Evolutionary conservation across 202 grass and related monocot species (phyloP).

Genomic region (Hordeum pubiflorum): DNA sequence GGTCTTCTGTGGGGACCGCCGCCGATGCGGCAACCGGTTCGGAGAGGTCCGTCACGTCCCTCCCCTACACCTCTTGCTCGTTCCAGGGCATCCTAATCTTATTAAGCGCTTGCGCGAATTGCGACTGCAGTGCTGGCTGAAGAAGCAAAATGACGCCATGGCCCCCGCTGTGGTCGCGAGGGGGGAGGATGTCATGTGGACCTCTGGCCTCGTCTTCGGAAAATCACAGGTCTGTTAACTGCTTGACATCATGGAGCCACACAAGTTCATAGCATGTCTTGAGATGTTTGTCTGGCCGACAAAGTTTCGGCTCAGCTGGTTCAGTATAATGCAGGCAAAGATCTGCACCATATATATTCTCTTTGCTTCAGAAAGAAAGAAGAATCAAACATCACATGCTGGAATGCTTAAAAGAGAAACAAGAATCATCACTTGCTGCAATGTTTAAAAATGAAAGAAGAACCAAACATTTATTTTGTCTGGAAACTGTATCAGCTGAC

Average conservation of each 20-base stretch:
- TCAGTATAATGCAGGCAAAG: neutral
- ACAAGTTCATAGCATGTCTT: neutral
- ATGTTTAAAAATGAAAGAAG: neutral
- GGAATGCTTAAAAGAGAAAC: neutral
- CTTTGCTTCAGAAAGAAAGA: neutral
- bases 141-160: slow-evolving; percentile 73
- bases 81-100: neutral
- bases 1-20: slow-evolving; percentile 79
- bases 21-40: slow-evolving; percentile 50
- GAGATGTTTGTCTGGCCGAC: neutral
- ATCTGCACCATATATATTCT: neutral
- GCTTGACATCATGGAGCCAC: neutral
- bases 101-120: neutral
- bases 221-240: slow-evolving; percentile 50
- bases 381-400: neutral
- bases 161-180: slow-evolving; percentile 44
- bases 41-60: slow-evolving; percentile 47
- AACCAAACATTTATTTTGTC: neutral
- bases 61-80: neutral
- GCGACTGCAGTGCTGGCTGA: slow-evolving; percentile 68
- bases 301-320: neutral
- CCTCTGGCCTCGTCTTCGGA: slow-evolving; percentile 67
- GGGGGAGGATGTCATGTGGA: slow-evolving; percentile 71
- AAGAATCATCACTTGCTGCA: neutral
- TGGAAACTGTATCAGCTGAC: neutral